Evolutionary conservation across 164 flowering plant genomes (phyloP), one percentile per base, ranked within the genome.

Genomic region (Amborella trichopoda): DNA sequence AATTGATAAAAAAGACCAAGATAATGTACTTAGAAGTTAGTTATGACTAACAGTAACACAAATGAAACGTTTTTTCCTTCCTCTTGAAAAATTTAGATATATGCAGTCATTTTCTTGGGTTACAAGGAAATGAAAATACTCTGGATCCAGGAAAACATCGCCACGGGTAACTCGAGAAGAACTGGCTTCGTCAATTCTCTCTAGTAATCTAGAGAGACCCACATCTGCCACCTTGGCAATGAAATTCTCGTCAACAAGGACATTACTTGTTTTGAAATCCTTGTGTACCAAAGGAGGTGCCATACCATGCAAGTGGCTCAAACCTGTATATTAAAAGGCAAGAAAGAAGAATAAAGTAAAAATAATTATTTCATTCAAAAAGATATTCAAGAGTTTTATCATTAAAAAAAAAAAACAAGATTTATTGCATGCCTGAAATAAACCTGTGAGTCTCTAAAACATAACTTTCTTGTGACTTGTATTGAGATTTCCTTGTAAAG

Each of bases 231-330:
- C 86, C 62, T 83, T 80, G 11, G 84, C 78, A 46, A 61, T 80
- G 68, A 83, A 80, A 59, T 71, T 73, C 65, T 83, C 94, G 55
- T 83, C 94, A 26, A 83, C 88, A 55, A 83, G 41, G 34, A 83
- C 86, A 58, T 83, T 80, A 20, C 74, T 63, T 14, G 81, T 80
- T 60, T 71, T 80, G 66, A 83, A 83, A 53, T 74, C 68, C 51
- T 60, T 68, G 67, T 83, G 89, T 23, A 70, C 23, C 48, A 76
- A 16, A 9, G 81, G 81, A 64, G 89, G 81, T 20, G 38, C 59
- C 21, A 74, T 64, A 46, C 72, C 23, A 52, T 83, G 86, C 59
- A 80, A 60, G 60, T 80, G 73, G 48, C 60, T 40, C 49, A 83
- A 59, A 57, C 89, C 94, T 80, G 79, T 62, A 63, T 41, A 40